Base-by-base conservation (phyloP, 2,329 filamentous ascomycete species). In the Diaporthe vexans region DNA sequence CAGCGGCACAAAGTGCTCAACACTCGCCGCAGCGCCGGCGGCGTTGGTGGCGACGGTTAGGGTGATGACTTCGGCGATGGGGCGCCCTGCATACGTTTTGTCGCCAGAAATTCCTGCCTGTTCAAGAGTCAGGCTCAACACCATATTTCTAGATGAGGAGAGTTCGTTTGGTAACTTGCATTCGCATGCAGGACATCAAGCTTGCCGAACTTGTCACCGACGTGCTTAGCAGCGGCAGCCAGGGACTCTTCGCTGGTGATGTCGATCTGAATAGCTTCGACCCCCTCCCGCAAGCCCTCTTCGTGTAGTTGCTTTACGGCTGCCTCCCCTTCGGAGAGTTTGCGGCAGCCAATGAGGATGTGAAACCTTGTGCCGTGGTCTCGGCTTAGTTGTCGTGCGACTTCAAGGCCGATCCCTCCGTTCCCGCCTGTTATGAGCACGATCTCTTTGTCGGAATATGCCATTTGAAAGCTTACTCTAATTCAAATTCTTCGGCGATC, bases 151-250 rank as follows among this genome's bases (percentile, higher is more conserved):
- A 21, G 43, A 48, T n/a, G n/a, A n/a, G n/a, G n/a, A 8, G 43
- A 7, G 3, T 33, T 5, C 1, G 9, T 21, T 9, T 4, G 15
- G 26, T 4, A 3, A 43, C 65, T 26, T 8, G 43, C 65, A 29
- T 69, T 69, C 4, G 65, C 65, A 17, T 69, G 65, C 24, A 69
- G 51, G 26, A 69, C 65, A n/a, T 69, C 65, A 9, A 69, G 65
- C 37, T 10, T 57, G 35, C 65, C 65, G 65, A 69, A 57, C 51
- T 46, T 57, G 33, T 56, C 51, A 19, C n/a, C 8, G 8, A 69
- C 51, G 10, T 43, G 51, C 51, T 69, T n/a, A 13, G 65, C 65
- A 4, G 51, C 48, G 3, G 65, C 35, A 7, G 65, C 65, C 35
- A 69, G 26, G 4, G 65, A 69, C 51, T 69, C 65, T 17, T 69